These are phyloP conservation scores for Chaetomium cochliodes DNA, from an alignment of 495 filamentous ascomycete species.

Conservation along the genomic window DNA sequence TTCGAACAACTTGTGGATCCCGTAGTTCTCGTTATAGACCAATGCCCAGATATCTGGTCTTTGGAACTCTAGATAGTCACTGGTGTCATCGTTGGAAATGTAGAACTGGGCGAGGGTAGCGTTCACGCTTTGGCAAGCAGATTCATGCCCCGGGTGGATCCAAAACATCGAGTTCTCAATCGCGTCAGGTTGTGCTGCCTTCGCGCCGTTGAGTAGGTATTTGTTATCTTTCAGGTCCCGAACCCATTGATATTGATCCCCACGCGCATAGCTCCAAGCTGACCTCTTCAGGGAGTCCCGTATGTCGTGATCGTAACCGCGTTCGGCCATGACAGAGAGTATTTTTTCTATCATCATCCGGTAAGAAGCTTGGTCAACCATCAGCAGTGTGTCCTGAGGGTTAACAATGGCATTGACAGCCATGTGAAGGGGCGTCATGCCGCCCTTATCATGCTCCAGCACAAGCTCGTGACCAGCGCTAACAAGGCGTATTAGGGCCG, in stretches of 20 bases:
- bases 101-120: slow-evolving; percentile 9
- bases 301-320: not conserved
- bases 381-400: not conserved
- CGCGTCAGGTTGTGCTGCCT: not conserved
- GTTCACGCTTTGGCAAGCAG: not conserved
- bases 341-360: slow-evolving; percentile 10
- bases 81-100: slow-evolving; percentile 4
- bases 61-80: not conserved
- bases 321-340: not conserved
- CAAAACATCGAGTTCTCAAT: not conserved
- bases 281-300: no score
- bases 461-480: not conserved
- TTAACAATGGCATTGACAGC: not conserved
- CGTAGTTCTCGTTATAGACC: not conserved
- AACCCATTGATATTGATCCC: not conserved
- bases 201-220: not conserved
- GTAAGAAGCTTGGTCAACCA: not conserved
- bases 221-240: not conserved
- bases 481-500: not conserved
- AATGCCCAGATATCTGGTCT: not conserved
- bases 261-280: no score
- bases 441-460: not conserved
- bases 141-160: not conserved
- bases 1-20: not conserved
- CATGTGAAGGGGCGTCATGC: not conserved